phyloP scores from a whole-genome alignment of 345 rosid species.

The Moringa oleifera region DNA sequence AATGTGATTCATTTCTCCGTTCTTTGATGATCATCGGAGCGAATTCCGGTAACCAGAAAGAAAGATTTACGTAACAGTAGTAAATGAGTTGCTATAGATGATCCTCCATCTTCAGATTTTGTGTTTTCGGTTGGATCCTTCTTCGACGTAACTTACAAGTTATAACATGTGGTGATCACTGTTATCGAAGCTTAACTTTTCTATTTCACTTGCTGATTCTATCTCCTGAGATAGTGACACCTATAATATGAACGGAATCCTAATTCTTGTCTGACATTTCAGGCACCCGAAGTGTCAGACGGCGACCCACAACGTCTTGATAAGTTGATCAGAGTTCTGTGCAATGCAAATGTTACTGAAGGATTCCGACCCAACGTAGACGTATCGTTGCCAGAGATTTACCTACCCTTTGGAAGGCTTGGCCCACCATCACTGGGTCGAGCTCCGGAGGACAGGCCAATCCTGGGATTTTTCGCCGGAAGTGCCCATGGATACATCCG shows the following conservation, averaged over 20 bases:
- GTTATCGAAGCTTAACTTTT: too few relatives aligned
- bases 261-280: not conserved
- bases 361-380: slow-evolving; percentile 36
- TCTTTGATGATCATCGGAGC: too few relatives aligned
- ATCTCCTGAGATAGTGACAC: too few relatives aligned
- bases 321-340: slow-evolving; percentile 35
- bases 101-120: too few relatives aligned
- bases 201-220: too few relatives aligned
- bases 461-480: slow-evolving; percentile 44
- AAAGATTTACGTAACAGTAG: too few relatives aligned
- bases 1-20: too few relatives aligned
- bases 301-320: slow-evolving; percentile 29
- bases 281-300: slow-evolving; percentile 40
- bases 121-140: not conserved
- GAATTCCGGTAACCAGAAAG: too few relatives aligned
- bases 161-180: too few relatives aligned
- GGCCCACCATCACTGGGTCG: slow-evolving; percentile 16
- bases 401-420: slow-evolving; percentile 24
- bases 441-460: slow-evolving; percentile 20
- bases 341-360: slow-evolving; percentile 48
- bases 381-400: slow-evolving; percentile 43
- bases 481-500: slow-evolving; percentile 41
- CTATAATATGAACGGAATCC: not conserved
- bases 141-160: not conserved
- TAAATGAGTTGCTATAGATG: too few relatives aligned